A percentile compares a stretch with the other conserved stretches of the same genome.
Evolutionary conservation across 352 stramenopile species (phyloP).

Genomic region (Phytophthora aleatoria): DNA sequence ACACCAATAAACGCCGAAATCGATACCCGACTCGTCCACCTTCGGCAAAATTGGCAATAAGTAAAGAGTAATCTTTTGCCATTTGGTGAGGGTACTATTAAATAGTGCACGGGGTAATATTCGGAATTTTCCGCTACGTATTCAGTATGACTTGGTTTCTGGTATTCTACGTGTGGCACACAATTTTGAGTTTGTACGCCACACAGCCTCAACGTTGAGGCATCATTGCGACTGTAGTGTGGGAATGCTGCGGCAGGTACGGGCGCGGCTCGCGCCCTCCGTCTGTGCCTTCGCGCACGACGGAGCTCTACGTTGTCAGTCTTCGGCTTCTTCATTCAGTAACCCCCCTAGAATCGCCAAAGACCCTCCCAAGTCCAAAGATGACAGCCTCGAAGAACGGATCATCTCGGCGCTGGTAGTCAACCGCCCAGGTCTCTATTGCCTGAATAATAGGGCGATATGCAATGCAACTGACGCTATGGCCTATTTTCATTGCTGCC

Average conservation of each 20-base stretch:
- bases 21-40: too few species aligned
- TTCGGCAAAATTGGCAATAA: too few species aligned
- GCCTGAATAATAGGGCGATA: background rate
- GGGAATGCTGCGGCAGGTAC: constrained; percentile 15
- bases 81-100: too few species aligned
- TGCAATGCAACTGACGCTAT: background rate
- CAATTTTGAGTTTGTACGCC: background rate
- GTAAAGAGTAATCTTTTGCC: too few species aligned
- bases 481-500: background rate
- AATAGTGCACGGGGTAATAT: too few species aligned
- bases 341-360: background rate
- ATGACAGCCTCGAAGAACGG: constrained; percentile 45
- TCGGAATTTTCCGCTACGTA: too few species aligned
- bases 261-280: constrained; percentile 19
- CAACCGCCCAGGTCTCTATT: constrained; percentile 52
- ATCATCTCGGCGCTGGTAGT: constrained; percentile 81
- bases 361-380: background rate
- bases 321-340: background rate
- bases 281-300: constrained; percentile 2
- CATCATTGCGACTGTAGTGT: background rate
- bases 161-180: too few species aligned
- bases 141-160: too few species aligned
- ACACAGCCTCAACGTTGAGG: constrained; percentile 8
- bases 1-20: too few species aligned
- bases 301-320: background rate